Conservation (phyloP, 2,329 filamentous ascomycete species). For the Colletotrichum truncatum region DNA sequence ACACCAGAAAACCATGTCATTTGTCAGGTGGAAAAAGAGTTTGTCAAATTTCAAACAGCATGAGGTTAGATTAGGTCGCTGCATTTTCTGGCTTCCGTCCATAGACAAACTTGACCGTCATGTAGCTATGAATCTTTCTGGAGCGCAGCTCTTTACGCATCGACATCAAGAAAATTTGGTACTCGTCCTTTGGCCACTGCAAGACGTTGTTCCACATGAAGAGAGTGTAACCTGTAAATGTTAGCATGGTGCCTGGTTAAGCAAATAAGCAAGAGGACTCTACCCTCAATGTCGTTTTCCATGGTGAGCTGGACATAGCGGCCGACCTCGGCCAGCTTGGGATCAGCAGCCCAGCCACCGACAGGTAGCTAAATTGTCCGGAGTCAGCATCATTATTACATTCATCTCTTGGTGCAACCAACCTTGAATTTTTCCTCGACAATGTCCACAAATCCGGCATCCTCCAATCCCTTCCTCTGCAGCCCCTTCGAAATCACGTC, state of each 20-base stretch:
- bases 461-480: constrained; percentile 27
- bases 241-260: neutral
- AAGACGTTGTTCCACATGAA: constrained; percentile 13
- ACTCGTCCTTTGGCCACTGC: constrained; percentile 7
- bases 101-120: constrained; percentile 3
- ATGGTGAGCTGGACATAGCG: constrained; percentile 35
- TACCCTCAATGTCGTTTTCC: constrained; percentile 42
- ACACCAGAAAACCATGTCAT: no score
- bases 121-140: constrained; percentile 4
- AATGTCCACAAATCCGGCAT: constrained; percentile 38
- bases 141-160: constrained; percentile 5
- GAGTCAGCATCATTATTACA: neutral
- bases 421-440: neutral
- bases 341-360: constrained; percentile 41
- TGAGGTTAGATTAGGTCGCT: no score
- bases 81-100: neutral
- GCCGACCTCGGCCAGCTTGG: constrained; percentile 34
- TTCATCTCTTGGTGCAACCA: neutral
- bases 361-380: constrained; percentile 35
- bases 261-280: no score
- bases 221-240: neutral
- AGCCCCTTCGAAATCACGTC: neutral
- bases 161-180: constrained; percentile 4
- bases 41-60: no score
- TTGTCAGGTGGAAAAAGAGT: no score